Evolutionary conservation across 2,329 filamentous ascomycete species (phyloP), one percentile per base, ranked within the genome.

Genomic region (Pseudopithomyces chartarum): DNA sequence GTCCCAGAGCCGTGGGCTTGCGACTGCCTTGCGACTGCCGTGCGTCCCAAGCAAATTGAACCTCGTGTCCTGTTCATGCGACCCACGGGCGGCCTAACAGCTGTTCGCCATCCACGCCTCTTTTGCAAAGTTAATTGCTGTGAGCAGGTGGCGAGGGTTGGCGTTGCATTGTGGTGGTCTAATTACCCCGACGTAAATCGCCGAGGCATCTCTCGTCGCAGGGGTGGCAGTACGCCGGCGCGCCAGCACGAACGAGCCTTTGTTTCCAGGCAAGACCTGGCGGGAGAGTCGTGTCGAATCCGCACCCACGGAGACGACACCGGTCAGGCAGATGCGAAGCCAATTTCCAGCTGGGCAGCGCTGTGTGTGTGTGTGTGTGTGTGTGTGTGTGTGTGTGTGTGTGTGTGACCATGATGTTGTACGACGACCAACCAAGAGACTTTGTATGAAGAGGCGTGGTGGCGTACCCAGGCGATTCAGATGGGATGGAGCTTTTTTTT

Each of bases 131-230:
- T 63, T 65, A 59, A 68, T 62, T 62, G 66, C 64, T 67, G 57
- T 22, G 67, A 67, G 67, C 65, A 48, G 55, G 63, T 62, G 62
- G 54, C 49, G 57, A 48, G 52, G 58, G 58, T 63, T 68, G 65
- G 63, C 68, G 68, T 67, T 66, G 66, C 67, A 65, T 59, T 55
- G 65, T 62, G n/a, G 22, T 19, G n/a, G 61, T 61, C 61, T 59
- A 63, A 65, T 68, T 53, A 52, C 47, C 59, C 58, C 57, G 52
- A 47, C 54, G 42, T 32, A 56, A 56, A 54, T 54, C 57, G 64
- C 70, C 69, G 69, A 72, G 67, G 66, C 60, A 42, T 51, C 34
- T 44, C 29, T n/a, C 34, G 22, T 17, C 15, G 39, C 61, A 45
- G 54, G 57, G 52, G 56, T 61, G 60, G 57, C 59, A 56, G 55